phyloP scores from a whole-genome alignment of 2,329 filamentous ascomycete species.

The Colletotrichum navitas region DNA sequence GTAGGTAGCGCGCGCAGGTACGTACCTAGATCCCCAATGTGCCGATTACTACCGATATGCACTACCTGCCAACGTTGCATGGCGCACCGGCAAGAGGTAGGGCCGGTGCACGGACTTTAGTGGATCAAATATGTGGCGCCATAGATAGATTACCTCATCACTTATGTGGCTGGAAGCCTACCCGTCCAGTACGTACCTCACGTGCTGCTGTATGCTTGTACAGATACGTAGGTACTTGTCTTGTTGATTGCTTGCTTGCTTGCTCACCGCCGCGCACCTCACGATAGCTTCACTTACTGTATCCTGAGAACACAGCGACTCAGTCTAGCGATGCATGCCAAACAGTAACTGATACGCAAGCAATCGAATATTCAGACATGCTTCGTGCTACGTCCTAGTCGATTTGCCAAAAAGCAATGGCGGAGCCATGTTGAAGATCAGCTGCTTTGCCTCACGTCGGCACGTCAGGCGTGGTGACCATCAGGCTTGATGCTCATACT shows the following conservation, averaged over 20 bases:
- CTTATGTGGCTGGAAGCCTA: neutral
- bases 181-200: neutral
- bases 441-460: neutral
- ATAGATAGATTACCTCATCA: neutral
- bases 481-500: no score
- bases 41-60: no score
- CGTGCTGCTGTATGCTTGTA: neutral
- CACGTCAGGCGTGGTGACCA: neutral
- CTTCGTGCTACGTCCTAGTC: neutral
- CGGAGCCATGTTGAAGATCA: neutral
- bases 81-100: neutral
- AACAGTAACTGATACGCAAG: no score
- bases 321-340: neutral
- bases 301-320: neutral
- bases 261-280: neutral
- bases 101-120: neutral
- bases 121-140: neutral
- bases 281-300: neutral
- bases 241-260: no score
- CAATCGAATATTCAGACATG: no score
- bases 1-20: no score
- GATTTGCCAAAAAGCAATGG: neutral
- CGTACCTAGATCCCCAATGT: neutral
- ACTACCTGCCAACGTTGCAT: conserved; percentile 6
- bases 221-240: no score